Evolutionary conservation across 2,329 filamentous ascomycete genomes (phyloP).

Genomic region (Penicillium corylophilum): DNA sequence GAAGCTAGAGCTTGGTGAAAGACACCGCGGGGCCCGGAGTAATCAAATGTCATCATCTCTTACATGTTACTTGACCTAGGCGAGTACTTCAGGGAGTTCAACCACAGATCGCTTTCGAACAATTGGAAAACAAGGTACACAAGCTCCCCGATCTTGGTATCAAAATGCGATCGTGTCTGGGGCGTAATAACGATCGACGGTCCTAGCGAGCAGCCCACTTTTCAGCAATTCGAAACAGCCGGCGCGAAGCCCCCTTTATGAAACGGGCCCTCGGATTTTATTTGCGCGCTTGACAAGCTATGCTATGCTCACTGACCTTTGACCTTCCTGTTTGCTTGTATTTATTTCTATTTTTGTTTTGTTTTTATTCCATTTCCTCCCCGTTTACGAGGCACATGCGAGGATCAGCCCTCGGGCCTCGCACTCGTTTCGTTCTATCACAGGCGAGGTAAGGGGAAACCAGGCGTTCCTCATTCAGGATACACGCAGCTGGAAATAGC

Average conservation of each 20-base stretch:
- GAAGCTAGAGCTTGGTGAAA: background rate
- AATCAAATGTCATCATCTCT: background rate
- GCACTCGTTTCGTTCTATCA: constrained; percentile 19
- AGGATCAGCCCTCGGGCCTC: constrained; percentile 22
- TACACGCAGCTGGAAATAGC: background rate
- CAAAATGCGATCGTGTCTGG: background rate
- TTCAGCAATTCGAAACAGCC: constrained; percentile 23
- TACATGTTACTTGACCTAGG: background rate
- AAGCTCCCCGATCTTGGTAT: background rate
- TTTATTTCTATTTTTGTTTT: constrained; percentile 2
- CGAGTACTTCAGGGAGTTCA: background rate
- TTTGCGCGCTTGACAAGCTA: constrained; percentile 1
- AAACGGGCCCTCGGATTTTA: constrained; percentile 6
- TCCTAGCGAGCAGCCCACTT: constrained; percentile 21
- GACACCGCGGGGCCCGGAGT: background rate
- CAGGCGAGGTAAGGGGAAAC: constrained; percentile 14
- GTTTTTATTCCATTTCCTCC: background rate
- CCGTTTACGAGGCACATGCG: constrained; percentile 9
- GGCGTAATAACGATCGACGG: constrained; percentile 25
- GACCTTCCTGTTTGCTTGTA: background rate
- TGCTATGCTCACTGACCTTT: background rate
- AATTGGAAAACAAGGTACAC: background rate
- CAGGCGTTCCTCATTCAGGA: background rate
- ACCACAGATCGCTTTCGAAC: too few species aligned
- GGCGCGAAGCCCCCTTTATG: constrained; percentile 12